Conservation (phyloP, 495 filamentous ascomycete genomes). For the Penicillium cataractarum region DNA sequence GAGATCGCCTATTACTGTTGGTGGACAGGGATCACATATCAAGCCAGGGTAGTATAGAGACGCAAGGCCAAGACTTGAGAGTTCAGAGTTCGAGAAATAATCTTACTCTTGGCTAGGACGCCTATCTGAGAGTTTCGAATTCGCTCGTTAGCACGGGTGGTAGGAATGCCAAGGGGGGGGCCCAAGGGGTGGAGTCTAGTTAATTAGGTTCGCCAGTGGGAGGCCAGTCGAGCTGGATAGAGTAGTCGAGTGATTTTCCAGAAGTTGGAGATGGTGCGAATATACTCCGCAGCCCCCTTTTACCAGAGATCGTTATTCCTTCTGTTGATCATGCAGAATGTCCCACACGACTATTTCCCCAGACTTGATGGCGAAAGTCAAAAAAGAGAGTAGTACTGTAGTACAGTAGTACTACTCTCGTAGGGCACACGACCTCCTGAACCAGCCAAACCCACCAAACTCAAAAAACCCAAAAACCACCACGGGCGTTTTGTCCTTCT, state of each 20-base stretch:
- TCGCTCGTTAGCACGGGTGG: background rate
- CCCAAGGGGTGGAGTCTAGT: background rate
- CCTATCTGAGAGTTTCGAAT: background rate
- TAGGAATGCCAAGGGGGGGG: background rate
- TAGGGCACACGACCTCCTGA: slow-evolving; percentile 9
- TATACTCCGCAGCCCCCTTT: background rate
- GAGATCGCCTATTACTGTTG: slow-evolving; percentile 7
- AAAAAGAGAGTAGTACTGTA: too few relatives aligned
- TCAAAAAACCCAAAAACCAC: slow-evolving; percentile 4
- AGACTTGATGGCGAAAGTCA: background rate
- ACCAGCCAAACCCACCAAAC: background rate
- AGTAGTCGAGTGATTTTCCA: background rate
- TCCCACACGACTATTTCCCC: slow-evolving; percentile 7
- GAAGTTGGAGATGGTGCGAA: background rate
- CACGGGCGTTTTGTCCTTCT: background rate
- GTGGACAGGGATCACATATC: background rate
- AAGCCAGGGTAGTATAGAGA: background rate
- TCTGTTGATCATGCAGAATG: background rate
- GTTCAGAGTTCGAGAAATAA: background rate
- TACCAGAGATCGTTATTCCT: background rate
- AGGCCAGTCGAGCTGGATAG: background rate
- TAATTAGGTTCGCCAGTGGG: background rate
- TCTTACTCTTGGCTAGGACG: background rate
- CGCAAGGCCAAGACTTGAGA: background rate
- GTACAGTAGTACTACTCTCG: background rate